phyloP scores from a whole-genome alignment of 2,329 filamentous ascomycete genomes.

The Knufia fluminis region DNA sequence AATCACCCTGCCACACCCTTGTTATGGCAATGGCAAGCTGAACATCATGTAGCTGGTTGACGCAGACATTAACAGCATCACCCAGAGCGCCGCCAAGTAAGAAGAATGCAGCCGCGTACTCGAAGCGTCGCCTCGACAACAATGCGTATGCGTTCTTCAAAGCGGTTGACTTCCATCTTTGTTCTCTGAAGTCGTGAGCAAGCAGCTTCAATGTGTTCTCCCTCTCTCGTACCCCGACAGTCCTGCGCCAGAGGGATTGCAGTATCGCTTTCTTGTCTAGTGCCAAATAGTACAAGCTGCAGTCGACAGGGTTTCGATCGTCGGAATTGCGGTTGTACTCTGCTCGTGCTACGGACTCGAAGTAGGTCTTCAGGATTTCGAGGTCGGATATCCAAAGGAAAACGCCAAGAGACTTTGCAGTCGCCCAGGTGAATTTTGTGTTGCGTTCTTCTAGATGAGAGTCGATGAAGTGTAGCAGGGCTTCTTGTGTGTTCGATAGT shows the following conservation, averaged over 20 bases:
- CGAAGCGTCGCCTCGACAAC: constrained; percentile 81
- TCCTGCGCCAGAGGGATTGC: constrained; percentile 89
- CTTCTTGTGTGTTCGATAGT: constrained; percentile 61
- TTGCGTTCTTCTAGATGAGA: constrained; percentile 59
- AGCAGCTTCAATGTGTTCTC: constrained; percentile 67
- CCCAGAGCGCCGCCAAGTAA: constrained; percentile 74
- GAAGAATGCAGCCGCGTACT: constrained; percentile 94
- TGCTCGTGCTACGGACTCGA: constrained; percentile 83
- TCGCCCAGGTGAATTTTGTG: constrained; percentile 65
- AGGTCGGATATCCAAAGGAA: constrained; percentile 90
- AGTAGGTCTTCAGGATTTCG: constrained; percentile 63
- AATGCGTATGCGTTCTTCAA: constrained; percentile 95
- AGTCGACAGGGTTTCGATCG: constrained; percentile 81
- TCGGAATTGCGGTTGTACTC: constrained; percentile 78
- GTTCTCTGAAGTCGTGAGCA: constrained; percentile 81
- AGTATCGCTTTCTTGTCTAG: constrained; percentile 84
- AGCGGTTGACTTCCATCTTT: constrained; percentile 78
- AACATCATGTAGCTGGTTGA: constrained; percentile 77
- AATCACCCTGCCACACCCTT: constrained; percentile 79
- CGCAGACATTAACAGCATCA: constrained; percentile 76
- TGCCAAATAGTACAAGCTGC: constrained; percentile 83
- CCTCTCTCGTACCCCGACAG: constrained; percentile 81
- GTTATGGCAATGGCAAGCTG: constrained; percentile 84
- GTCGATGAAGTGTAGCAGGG: constrained; percentile 73
- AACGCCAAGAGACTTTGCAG: constrained; percentile 76